Percentiles rank a stretch among this genome's conserved stretches.
phyloP scores from a whole-genome alignment of 352 stramenopile genomes.

The Globisporangium echinulatum region DNA sequence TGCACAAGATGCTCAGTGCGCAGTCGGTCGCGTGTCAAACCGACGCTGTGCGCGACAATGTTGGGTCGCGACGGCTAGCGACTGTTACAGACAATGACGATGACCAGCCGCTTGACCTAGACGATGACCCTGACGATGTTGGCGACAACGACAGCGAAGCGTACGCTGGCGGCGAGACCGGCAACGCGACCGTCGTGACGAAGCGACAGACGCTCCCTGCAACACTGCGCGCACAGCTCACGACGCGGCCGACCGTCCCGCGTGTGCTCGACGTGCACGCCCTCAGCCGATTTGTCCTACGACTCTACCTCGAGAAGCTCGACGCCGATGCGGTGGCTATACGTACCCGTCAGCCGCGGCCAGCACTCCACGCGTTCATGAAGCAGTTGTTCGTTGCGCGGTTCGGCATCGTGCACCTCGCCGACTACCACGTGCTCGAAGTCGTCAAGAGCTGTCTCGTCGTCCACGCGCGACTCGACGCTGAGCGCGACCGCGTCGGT shows the following conservation, averaged over 20 bases:
- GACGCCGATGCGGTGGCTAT: conserved; percentile 31
- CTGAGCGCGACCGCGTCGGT: conserved; percentile 14
- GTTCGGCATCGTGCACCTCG: conserved; percentile 51
- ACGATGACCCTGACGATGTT: conserved; percentile 1
- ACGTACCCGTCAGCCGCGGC: conserved; percentile 18
- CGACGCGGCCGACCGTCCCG: conserved; percentile 38
- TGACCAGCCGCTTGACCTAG: not conserved
- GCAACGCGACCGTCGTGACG: conserved; percentile 24
- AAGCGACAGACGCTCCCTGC: conserved; percentile 39
- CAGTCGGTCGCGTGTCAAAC: conserved; percentile 38
- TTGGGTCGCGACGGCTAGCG: no score
- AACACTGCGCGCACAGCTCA: conserved; percentile 44
- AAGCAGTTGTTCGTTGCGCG: conserved; percentile 47
- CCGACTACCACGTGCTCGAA: conserved; percentile 69
- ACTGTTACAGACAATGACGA: not conserved
- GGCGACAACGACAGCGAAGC: conserved; percentile 6
- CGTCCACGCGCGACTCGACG: conserved; percentile 39
- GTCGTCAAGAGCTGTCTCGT: conserved; percentile 54
- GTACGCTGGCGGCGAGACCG: conserved; percentile 13
- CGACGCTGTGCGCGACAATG: conserved; percentile 10
- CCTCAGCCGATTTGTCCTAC: conserved; percentile 34
- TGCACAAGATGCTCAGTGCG: conserved; percentile 49
- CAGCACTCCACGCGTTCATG: conserved; percentile 40
- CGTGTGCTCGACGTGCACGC: conserved; percentile 47
- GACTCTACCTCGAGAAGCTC: conserved; percentile 48